A percentile compares a stretch with the other conserved stretches of the same genome.
Conservation (phyloP, 2,329 filamentous ascomycete genomes). For the Sclerotinia trifoliorum region DNA sequence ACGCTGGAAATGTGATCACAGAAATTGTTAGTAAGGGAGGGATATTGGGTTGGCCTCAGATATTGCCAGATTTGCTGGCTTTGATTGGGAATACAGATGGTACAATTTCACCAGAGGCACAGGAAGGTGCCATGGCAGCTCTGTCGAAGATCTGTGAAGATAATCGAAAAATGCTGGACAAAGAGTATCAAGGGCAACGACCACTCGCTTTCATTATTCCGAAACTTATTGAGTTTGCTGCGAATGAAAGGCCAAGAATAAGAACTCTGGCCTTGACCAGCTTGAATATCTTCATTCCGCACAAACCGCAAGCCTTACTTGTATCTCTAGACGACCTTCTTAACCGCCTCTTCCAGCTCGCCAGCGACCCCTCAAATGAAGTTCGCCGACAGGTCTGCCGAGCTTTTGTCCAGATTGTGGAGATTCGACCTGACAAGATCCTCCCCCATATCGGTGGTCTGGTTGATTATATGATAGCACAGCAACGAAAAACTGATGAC, state of each 20-base stretch:
- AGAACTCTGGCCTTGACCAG: slow-evolving; percentile 75
- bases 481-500: slow-evolving; percentile 79
- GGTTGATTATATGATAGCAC: slow-evolving; percentile 88
- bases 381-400: slow-evolving; percentile 92
- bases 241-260: slow-evolving; percentile 72
- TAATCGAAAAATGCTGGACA: slow-evolving; percentile 81
- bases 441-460: slow-evolving; percentile 82
- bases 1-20: slow-evolving; percentile 90
- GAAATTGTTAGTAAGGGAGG: slow-evolving; percentile 84
- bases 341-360: slow-evolving; percentile 76
- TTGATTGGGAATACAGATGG: slow-evolving; percentile 73
- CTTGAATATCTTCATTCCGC: slow-evolving; percentile 88
- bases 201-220: slow-evolving; percentile 87
- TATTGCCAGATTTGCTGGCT: slow-evolving; percentile 78
- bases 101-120: slow-evolving; percentile 66
- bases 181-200: slow-evolving; percentile 82
- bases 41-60: slow-evolving; percentile 85
- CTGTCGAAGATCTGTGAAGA: slow-evolving; percentile 96
- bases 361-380: slow-evolving; percentile 73
- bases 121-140: slow-evolving; percentile 92
- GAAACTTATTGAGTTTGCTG: slow-evolving; percentile 83
- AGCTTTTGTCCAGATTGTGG: slow-evolving; percentile 87
- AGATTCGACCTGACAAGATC: slow-evolving; percentile 86
- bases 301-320: slow-evolving; percentile 78
- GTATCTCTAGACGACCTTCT: slow-evolving; percentile 79